A percentile compares a stretch with the other conserved stretches of the same genome.
phyloP scores from a whole-genome alignment of 2,329 filamentous ascomycete genomes.

The Trichoderma guizhouense region DNA sequence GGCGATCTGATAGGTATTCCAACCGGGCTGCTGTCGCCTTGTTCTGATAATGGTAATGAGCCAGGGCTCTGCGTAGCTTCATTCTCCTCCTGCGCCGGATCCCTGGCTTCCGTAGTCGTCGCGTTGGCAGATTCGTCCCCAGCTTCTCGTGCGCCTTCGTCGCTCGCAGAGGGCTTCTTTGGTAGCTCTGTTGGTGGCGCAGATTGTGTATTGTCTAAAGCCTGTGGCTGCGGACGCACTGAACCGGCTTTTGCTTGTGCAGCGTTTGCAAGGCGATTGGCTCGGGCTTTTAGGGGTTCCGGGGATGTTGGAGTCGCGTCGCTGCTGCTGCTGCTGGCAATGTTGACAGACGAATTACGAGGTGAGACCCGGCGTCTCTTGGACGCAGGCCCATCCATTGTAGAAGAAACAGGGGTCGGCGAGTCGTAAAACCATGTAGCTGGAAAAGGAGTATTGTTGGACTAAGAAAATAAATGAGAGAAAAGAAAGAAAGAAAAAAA shows the following conservation, averaged over 20 bases:
- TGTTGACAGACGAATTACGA: conserved; percentile 36
- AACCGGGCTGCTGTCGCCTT: conserved; percentile 32
- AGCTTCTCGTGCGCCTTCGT: conserved; percentile 22
- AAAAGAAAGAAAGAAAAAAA: neutral
- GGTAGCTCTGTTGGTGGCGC: conserved; percentile 34
- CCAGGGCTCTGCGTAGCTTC: conserved; percentile 18
- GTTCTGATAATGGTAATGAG: conserved; percentile 21
- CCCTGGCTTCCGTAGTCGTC: conserved; percentile 25
- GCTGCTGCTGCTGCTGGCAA: conserved; percentile 30
- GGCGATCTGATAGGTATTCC: conserved; percentile 40
- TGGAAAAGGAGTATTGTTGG: neutral
- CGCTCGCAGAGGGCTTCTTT: neutral
- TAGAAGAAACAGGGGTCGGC: neutral
- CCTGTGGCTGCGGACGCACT: conserved; percentile 57
- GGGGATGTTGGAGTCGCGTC: conserved; percentile 24
- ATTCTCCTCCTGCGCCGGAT: conserved; percentile 19
- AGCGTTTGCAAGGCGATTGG: conserved; percentile 55
- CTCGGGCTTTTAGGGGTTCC: conserved; percentile 23
- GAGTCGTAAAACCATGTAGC: neutral
- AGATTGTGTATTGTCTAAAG: conserved; percentile 47
- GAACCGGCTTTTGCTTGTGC: conserved; percentile 66
- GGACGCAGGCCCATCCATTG: conserved; percentile 54
- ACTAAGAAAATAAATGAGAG: neutral
- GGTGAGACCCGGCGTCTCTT: conserved; percentile 65
- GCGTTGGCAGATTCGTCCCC: conserved; percentile 30